Percentiles rank a stretch among this genome's conserved stretches.
phyloP scores from a whole-genome alignment of 2,329 filamentous ascomycete genomes.

The Macroventuria anomochaeta region DNA sequence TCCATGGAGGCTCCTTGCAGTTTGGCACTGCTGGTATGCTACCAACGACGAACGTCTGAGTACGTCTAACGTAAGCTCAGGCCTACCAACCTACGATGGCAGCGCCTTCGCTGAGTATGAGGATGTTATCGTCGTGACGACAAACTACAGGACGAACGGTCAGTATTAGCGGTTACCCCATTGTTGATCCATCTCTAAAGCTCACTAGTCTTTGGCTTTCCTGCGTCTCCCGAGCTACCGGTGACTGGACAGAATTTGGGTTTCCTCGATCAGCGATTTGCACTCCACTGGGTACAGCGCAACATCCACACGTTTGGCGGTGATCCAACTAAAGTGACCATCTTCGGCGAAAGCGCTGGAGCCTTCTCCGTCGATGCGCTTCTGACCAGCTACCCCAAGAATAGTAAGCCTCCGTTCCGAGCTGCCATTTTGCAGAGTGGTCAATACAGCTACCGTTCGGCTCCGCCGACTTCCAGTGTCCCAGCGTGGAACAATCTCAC shows the following conservation, averaged over 20 bases:
- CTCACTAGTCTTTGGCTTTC: conserved; percentile 38
- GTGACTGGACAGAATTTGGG: conserved; percentile 53
- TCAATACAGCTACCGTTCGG: conserved; percentile 28
- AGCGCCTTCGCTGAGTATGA: conserved; percentile 38
- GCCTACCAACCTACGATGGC: conserved; percentile 31
- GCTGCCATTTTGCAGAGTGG: conserved; percentile 42
- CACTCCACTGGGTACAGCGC: conserved; percentile 61
- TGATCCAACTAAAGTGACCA: conserved; percentile 57
- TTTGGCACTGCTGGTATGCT: conserved; percentile 30
- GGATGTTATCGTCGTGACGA: conserved; percentile 38
- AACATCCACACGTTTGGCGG: conserved; percentile 60
- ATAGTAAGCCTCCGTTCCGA: conserved; percentile 33
- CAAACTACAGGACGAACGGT: conserved; percentile 44
- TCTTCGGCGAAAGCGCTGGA: conserved; percentile 47
- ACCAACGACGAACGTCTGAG: not conserved
- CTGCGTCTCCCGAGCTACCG: conserved; percentile 29
- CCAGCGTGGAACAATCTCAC: conserved; percentile 34
- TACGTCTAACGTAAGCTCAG: conserved; percentile 1
- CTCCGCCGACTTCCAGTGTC: conserved; percentile 14
- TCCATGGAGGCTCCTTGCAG: conserved; percentile 38
- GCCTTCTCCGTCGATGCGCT: conserved; percentile 34
- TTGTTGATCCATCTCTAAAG: not conserved
- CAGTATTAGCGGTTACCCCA: not conserved
- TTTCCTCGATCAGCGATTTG: conserved; percentile 63
- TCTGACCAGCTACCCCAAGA: conserved; percentile 34